phyloP scores from a whole-genome alignment of 257 asterid genomes.

The Eustoma russellianum region DNA sequence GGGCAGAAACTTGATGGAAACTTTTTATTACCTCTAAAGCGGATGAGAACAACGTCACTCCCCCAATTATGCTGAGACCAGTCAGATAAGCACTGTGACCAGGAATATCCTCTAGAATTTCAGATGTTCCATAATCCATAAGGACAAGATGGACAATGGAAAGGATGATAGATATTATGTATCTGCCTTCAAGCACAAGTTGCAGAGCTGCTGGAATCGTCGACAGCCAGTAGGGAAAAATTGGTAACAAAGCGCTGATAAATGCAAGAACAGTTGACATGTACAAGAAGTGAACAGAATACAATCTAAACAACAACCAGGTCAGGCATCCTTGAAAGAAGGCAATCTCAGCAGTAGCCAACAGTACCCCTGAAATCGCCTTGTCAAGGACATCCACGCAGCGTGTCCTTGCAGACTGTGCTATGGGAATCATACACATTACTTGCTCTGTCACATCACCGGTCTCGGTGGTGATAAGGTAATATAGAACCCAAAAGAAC shows the following conservation, averaged over 20 bases:
- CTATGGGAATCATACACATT: conserved; percentile 74
- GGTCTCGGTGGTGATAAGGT: conserved; percentile 80
- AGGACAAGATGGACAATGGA: conserved; percentile 59
- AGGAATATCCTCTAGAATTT: conserved; percentile 78
- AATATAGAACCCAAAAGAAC: conserved; percentile 84
- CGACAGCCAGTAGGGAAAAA: conserved; percentile 67
- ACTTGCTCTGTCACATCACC: conserved; percentile 98
- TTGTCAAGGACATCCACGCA: conserved; percentile 80
- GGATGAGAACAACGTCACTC: conserved; percentile 83
- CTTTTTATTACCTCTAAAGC: conserved; percentile 58
- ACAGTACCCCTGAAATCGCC: conserved; percentile 76
- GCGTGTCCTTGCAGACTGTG: conserved; percentile 55
- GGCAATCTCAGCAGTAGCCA: conserved; percentile 89
- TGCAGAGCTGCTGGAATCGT: conserved; percentile 80
- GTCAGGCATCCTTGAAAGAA: conserved; percentile 86
- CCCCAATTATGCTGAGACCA: conserved; percentile 94
- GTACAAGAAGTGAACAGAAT: conserved; percentile 71
- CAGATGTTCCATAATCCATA: conserved; percentile 76
- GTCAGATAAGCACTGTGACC: conserved; percentile 83
- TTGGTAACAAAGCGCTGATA: conserved; percentile 67
- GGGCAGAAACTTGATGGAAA: too few relatives aligned
- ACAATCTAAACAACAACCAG: conserved; percentile 78
- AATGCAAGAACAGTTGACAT: conserved; percentile 84
- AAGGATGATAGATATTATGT: conserved; percentile 45
- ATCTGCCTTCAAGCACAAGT: conserved; percentile 71